Base-by-base conservation (phyloP, 225 moss, liverwort and hornwort species). In the Sphagnum contortum region DNA sequence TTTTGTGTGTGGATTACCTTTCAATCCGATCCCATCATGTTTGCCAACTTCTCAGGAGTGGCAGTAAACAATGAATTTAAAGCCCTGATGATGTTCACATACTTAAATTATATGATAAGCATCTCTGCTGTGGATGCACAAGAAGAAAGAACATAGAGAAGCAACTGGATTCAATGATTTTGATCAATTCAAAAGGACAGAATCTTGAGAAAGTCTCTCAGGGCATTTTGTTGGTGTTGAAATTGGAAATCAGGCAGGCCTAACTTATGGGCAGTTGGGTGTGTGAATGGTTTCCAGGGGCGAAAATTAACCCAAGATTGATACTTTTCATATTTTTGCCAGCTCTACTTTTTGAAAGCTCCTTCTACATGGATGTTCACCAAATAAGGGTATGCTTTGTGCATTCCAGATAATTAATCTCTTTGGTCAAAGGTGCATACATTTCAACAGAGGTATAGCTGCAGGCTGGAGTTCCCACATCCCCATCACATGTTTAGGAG, bases 331-430 rank as follows among this genome's bases (percentile, higher is more conserved):
- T 98, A 70, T 93, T 98, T 72, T 74, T 98, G 76, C 93, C 98
- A 46, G 98, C 98, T 48, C 93, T 98, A 46, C 93, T 98, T n/a
- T 93, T 98, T 63, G 98, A 98, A 65, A 98, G 98, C 67, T 93
- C 98, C 47, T 98, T 98, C 50, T 83, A 89, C 58, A 87, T 98
- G 93, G 87, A 98, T 63, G 59, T 93, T 8, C 93, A 98, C 73
- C 98, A 93, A 64, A 84, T 93, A 55, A 93, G 88, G 89, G 98
- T 93, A 55, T 14, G 5, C 8, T 58, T 52, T 50, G 4, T 46
- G 6, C 45, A 44, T 0, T 61, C 44, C 29, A 58, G 58, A 58
- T 13, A 58, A 57, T 12, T 12, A 29, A 29, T 29, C 29, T 29
- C 29, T 44, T 58, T 3, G 6, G 44, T 5, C 3, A 58, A 58